Conservation (phyloP, 768 basidiomycete genomes). For the Rhodotorula kratochvilovae region DNA sequence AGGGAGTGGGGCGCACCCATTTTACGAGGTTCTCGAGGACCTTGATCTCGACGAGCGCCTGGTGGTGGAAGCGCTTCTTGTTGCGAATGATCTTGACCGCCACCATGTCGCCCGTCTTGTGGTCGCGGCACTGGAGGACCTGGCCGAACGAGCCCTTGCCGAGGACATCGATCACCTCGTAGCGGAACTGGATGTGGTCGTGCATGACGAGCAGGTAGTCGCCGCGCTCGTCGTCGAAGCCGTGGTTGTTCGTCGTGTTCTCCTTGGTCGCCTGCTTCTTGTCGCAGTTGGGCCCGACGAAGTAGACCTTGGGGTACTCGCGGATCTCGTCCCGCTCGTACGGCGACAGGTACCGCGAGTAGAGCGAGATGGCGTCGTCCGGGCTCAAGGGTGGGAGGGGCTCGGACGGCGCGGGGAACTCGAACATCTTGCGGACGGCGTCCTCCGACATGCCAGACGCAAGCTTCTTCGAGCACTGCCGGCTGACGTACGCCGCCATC, state of each 20-base stretch:
- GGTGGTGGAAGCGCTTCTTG: constrained; percentile 98
- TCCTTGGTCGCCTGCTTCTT: constrained; percentile 77
- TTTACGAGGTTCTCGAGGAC: constrained; percentile 91
- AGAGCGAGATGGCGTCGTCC: constrained; percentile 49
- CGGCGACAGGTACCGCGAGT: constrained; percentile 67
- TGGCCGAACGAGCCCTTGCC: constrained; percentile 99
- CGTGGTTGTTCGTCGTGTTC: constrained; percentile 74
- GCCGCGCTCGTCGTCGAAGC: constrained; percentile 96
- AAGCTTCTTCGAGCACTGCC: constrained; percentile 82
- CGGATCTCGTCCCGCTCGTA: constrained; percentile 88
- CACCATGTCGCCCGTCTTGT: constrained; percentile 89
- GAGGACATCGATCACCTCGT: constrained; percentile 83
- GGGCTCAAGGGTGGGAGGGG: constrained; percentile 66
- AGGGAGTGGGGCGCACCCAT: constrained; percentile 64
- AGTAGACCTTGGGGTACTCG: constrained; percentile 80
- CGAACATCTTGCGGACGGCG: constrained; percentile 78
- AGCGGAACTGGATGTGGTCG: constrained; percentile 96
- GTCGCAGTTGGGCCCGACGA: constrained; percentile 67
- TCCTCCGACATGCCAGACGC: constrained; percentile 76
- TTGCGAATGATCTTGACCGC: constrained; percentile 99
- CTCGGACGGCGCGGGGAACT: constrained; percentile 83
- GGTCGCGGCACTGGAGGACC: constrained; percentile 90
- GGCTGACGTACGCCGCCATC: constrained; percentile 88
- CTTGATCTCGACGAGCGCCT: constrained; percentile 98
- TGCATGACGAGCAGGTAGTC: constrained; percentile 85